phyloP scores from a whole-genome alignment of 352 stramenopile genomes.

The Blastocystis sp. region DNA sequence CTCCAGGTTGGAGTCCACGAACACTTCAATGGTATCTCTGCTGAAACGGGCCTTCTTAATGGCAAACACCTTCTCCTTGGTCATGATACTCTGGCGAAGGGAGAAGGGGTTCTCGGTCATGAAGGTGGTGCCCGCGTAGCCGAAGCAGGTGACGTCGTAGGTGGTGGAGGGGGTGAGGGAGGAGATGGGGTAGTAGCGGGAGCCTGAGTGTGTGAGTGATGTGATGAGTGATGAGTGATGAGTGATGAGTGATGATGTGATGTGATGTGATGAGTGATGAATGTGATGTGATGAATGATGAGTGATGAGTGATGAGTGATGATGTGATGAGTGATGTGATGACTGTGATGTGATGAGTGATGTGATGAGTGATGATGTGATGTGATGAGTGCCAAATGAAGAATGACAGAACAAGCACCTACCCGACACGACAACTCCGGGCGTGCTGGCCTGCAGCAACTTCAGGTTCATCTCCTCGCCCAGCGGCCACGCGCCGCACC shows the following conservation, averaged over 20 bases:
- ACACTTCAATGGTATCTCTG: neutral
- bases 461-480: conserved; percentile 34
- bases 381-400: neutral
- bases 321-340: neutral
- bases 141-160: conserved; percentile 49
- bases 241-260: neutral
- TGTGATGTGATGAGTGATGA: neutral
- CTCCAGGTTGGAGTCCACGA: conserved; percentile 5
- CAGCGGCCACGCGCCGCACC: conserved; percentile 43
- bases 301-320: neutral
- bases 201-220: neutral
- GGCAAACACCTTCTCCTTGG: conserved; percentile 5
- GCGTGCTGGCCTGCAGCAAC: neutral
- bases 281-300: neutral
- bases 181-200: neutral
- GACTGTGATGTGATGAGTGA: too few relatives aligned
- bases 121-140: neutral
- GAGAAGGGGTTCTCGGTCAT: conserved; percentile 37
- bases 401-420: neutral
- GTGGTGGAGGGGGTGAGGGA: neutral
- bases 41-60: neutral
- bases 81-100: conserved; percentile 8
- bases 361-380: neutral
- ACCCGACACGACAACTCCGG: neutral
- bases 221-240: neutral